Evolutionary conservation across 805 yeast genomes (phyloP), one percentile per base, ranked within the genome.

Genomic region (Saturnispora kantuleensis): DNA sequence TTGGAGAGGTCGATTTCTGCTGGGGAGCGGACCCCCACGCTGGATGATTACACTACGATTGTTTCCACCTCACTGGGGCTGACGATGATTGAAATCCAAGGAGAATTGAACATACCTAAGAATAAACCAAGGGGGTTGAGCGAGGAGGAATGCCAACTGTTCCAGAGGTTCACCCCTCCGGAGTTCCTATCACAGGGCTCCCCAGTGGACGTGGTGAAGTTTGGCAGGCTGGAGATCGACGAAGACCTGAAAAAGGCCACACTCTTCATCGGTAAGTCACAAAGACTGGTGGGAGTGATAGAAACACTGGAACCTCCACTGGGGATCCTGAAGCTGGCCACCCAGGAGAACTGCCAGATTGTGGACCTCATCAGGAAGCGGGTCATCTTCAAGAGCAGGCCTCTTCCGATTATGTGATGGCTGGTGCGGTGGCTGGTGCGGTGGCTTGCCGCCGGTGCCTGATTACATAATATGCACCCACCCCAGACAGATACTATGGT

Each of bases 381-480:
- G 55, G 60, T 83, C 15, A 68, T 80, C 8, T 84, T 84, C 56
- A 74, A 69, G 40, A 74, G 75, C 34, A 68, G 94, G 50, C 93
- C 94, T 0, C 64, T 84, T 41, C 94, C 94, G 4, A 78, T 83
- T 41, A 82, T 83, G 89, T 81, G 57, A 66, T 13, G 36, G 10
- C 3, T 3, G 16, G 3, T n/a, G n/a, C n/a, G 33, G 26, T 12
- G 31, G 9, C 33, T 38, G 29, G 33, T 11, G 30, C n/a, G 36
- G 35, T n/a, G 26, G 17, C 28, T 9, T n/a, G 36, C 35, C 28
- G 11, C 29, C 31, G 38, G 26, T 21, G 5, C 26, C 26, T 16
- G 13, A 6, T 10, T 17, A n/a, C 13, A 30, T 21, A 30, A 35
- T 31, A 13, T 18, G 13, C 10, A 21, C 26, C 26, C 26, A 21